Percentiles rank a stretch among this genome's conserved stretches.
Conservation (phyloP, 1,284 basidiomycete genomes). For the Cystobasidium sp. region DNA sequence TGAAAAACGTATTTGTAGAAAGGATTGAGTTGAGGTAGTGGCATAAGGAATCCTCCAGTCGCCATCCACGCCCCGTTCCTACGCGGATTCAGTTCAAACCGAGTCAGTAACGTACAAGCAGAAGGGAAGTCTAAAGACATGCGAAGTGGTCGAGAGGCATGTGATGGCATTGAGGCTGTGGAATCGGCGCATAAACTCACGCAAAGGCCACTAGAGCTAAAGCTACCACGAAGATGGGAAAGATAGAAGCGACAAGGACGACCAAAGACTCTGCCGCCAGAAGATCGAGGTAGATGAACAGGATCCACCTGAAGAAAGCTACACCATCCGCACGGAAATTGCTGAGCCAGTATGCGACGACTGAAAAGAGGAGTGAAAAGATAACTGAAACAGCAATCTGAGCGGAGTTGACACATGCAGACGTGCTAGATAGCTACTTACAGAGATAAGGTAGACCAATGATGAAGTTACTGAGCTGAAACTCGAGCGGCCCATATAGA, state of each 20-base stretch:
- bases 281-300: conserved; percentile 65
- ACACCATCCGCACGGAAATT: conserved; percentile 63
- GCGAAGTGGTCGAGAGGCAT: too few species aligned
- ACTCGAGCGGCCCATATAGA: conserved; percentile 55
- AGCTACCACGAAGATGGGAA: conserved; percentile 68
- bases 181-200: too few species aligned
- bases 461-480: conserved; percentile 55
- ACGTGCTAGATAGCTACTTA: conserved; percentile 46
- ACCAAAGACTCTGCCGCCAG: conserved; percentile 66
- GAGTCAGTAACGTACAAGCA: too few species aligned
- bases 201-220: conserved; percentile 64
- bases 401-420: conserved; percentile 47
- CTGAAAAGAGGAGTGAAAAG: conserved; percentile 7
- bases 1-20: conserved; percentile 68
- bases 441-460: conserved; percentile 58
- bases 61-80: conserved; percentile 68
- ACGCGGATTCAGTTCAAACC: conserved; percentile 45
- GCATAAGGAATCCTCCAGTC: conserved; percentile 58
- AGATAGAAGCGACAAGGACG: conserved; percentile 62
- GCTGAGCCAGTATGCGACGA: conserved; percentile 56
- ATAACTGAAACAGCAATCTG: conserved; percentile 48
- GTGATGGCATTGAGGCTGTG: too few species aligned
- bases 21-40: conserved; percentile 63
- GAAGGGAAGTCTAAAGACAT: too few species aligned
- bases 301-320: conserved; percentile 65